Base-by-base conservation (phyloP, 108 stramenopile genomes). In the Phaeodactylum tricornutum region DNA sequence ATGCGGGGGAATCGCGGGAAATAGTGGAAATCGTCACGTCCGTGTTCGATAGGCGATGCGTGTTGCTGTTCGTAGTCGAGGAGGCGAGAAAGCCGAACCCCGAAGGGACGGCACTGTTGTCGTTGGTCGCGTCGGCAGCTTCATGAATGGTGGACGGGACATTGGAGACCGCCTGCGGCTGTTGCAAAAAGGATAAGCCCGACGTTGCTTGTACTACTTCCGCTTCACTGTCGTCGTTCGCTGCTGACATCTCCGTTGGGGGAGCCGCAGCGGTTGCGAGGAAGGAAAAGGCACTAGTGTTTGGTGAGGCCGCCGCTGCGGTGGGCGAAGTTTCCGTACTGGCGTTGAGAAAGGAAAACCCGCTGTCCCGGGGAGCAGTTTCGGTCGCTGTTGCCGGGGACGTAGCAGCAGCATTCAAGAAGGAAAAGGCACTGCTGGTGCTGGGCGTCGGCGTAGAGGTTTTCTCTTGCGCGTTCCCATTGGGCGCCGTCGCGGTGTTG, bases 211-310 rank as follows among this genome's bases (percentile, higher is more conserved):
- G n/a, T n/a, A n/a, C n/a, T n/a, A n/a, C n/a, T n/a, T n/a, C 20
- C 37, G 40, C n/a, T 46, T 27, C 20, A 19, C 40, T 42, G 45
- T 41, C 26, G 50, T 27, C 53, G 29, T 15, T 22, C 16, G 39
- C 33, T 34, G 33, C 33, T 31, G 50, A 14, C 19, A 43, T 15
- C 16, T 43, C 53, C 8, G 16, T 12, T 29, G 31, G 25, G 22
- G 4, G 23, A 40, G 43, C 17, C 4, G 48, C 16, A 5, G 34
- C 45, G n/a, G 43, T 44, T 12, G 61, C 23, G 8, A 50, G 21
- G 35, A 58, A 61, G 26, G 20, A 42, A 30, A 55, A 55, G 26
- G 40, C 62, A 42, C 44, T 46, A 19, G 24, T 25, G 15, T 41
- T 25, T 32, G 50, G 33, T 19, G 65, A 11, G 4, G 57, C 11